These are phyloP conservation scores for Skeletonema menzelii DNA, from an alignment of 108 stramenopile species.

Conservation along the genomic window DNA sequence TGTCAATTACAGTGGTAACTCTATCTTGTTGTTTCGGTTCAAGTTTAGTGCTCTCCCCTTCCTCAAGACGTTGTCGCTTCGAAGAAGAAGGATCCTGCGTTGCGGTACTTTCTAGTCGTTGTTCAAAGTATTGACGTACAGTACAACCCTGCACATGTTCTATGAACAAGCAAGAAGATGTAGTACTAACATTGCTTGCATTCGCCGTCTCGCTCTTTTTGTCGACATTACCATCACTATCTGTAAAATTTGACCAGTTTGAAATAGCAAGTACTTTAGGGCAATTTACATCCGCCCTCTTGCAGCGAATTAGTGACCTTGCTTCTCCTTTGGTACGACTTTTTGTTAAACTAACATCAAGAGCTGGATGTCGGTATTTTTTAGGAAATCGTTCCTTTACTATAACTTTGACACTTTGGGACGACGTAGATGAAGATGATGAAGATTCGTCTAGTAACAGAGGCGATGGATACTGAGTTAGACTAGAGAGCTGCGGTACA, in stretches of 20 bases:
- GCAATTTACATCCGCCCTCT: conserved; percentile 58
- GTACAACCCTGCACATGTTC: conserved; percentile 70
- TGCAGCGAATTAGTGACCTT: conserved; percentile 58
- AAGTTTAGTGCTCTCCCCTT: not conserved
- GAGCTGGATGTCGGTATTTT: conserved; percentile 89
- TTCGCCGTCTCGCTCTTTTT: conserved; percentile 19
- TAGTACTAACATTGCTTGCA: conserved; percentile 1
- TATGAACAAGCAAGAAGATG: conserved; percentile 57
- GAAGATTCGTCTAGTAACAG: not conserved
- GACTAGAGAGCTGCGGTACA: conserved; percentile 18
- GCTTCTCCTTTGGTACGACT: conserved; percentile 82
- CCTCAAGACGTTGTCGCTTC: conserved; percentile 13
- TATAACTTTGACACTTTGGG: conserved; percentile 37
- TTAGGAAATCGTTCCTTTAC: conserved; percentile 95
- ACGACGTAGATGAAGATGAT: conserved; percentile 1
- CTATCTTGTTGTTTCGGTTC: conserved; percentile 23
- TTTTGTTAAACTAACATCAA: conserved; percentile 91
- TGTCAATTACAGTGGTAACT: conserved; percentile 33
- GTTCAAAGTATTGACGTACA: conserved; percentile 59
- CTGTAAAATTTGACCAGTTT: conserved; percentile 38
- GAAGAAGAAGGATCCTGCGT: not conserved
- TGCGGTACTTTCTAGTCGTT: conserved; percentile 14
- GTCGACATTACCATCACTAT: conserved; percentile 8
- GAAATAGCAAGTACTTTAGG: conserved; percentile 63
- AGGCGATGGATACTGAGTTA: conserved; percentile 23